Evolutionary conservation across 176 grass and related monocot species (phyloP).

Genomic region (Oryza rufipogon): DNA sequence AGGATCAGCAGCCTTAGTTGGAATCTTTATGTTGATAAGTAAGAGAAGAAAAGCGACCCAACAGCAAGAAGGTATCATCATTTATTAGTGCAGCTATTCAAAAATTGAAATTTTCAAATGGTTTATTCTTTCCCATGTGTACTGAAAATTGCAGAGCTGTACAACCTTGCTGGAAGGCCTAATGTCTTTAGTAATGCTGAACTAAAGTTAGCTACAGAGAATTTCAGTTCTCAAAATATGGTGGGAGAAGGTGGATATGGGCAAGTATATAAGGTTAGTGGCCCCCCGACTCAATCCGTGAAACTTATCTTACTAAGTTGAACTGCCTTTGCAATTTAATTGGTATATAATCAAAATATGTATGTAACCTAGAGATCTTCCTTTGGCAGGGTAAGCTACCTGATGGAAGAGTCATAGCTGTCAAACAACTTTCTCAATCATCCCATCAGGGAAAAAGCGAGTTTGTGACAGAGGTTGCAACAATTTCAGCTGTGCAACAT

Average conservation of each 20-base stretch:
- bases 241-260: slow-evolving; percentile 76
- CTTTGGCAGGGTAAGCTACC: no score
- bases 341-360: no score
- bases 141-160: slow-evolving; percentile 4
- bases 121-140: background rate
- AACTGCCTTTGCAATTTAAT: no score
- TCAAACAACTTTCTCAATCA: no score
- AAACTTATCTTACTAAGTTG: no score
- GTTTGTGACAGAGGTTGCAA: no score
- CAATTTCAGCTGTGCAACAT: no score
- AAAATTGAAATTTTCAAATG: background rate
- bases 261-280: slow-evolving; percentile 56
- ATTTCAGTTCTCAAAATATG: slow-evolving; percentile 56
- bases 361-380: no score
- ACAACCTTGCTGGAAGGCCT: slow-evolving; percentile 33
- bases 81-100: background rate
- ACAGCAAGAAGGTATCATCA: slow-evolving; percentile 44
- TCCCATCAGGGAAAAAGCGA: no score
- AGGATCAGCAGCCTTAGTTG: slow-evolving; percentile 33
- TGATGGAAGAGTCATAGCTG: no score
- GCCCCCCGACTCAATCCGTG: no score
- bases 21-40: slow-evolving; percentile 42
- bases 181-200: slow-evolving; percentile 34
- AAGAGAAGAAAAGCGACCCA: slow-evolving; percentile 45
- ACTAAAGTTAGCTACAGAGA: slow-evolving; percentile 33